These are phyloP conservation scores for Tanacetum coccineum DNA, from an alignment of 129 eudicot species.

Conservation along the genomic window DNA sequence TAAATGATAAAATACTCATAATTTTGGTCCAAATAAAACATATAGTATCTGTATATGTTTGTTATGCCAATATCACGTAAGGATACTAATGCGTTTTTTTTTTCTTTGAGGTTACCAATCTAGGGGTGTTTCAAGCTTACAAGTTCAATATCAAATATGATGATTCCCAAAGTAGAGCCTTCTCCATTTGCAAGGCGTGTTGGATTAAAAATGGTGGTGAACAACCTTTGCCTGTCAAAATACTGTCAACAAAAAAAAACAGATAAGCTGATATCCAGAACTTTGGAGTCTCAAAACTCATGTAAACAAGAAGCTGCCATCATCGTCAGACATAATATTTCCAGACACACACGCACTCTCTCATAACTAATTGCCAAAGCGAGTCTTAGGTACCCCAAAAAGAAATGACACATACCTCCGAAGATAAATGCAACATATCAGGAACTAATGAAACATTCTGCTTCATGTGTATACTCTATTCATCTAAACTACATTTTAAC, in stretches of 20 bases:
- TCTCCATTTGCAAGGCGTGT: slow-evolving; percentile 90
- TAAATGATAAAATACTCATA: too few relatives aligned
- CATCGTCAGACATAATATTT: too few relatives aligned
- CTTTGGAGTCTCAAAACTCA: slow-evolving; percentile 4
- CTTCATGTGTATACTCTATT: neutral
- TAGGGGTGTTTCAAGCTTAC: slow-evolving; percentile 55
- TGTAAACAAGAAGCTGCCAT: neutral
- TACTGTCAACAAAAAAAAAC: slow-evolving; percentile 37
- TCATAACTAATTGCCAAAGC: neutral
- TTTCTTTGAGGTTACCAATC: too few relatives aligned
- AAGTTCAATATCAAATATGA: slow-evolving; percentile 84
- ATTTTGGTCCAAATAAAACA: too few relatives aligned
- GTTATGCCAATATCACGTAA: neutral
- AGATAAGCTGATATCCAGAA: neutral
- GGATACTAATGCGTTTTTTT: neutral
- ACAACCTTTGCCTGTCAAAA: slow-evolving; percentile 90
- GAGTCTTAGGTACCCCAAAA: neutral
- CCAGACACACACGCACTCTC: too few relatives aligned
- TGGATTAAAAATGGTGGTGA: slow-evolving; percentile 87
- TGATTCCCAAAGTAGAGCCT: slow-evolving; percentile 88
- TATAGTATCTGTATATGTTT: slow-evolving; percentile 2
- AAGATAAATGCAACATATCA: neutral
- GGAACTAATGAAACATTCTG: neutral
- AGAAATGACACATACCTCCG: too few relatives aligned
- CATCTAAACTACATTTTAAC: neutral